Conservation (phyloP, 352 stramenopile genomes). For the Globisporangium solare region DNA sequence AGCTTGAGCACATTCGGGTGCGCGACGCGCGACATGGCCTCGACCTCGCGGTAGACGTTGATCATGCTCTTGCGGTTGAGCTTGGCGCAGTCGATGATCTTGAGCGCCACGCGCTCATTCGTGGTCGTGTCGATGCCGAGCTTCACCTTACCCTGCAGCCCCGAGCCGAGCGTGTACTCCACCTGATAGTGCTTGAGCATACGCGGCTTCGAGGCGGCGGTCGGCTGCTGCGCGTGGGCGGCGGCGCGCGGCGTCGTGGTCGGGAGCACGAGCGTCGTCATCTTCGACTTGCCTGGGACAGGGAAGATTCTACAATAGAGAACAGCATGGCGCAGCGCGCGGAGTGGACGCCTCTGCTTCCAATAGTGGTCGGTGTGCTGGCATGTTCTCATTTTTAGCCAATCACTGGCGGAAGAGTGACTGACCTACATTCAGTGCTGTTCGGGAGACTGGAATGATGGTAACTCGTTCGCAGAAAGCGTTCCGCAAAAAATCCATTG, state of each 20-base stretch:
- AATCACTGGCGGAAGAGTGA: not conserved
- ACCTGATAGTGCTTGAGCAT: conserved; percentile 78
- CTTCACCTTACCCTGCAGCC: conserved; percentile 87
- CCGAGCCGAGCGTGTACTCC: conserved; percentile 74
- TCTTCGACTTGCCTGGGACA: conserved; percentile 5
- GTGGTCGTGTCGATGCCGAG: conserved; percentile 78
- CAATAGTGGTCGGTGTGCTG: not conserved
- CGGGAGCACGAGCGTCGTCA: conserved; percentile 10
- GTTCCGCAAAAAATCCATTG: conserved; percentile 28
- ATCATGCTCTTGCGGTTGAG: conserved; percentile 78
- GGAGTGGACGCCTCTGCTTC: not conserved
- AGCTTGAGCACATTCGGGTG: conserved; percentile 83
- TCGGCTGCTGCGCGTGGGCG: conserved; percentile 1
- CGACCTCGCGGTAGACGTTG: conserved; percentile 87
- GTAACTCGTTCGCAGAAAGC: not conserved
- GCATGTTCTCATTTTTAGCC: conserved; percentile 1
- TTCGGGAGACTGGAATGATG: conserved; percentile 20
- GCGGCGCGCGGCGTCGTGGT: not conserved
- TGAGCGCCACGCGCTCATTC: conserved; percentile 83
- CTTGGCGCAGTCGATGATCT: conserved; percentile 85
- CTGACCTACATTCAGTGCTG: conserved; percentile 23
- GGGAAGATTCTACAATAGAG: conserved; percentile 11
- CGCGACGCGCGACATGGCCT: conserved; percentile 83
- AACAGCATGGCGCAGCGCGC: not conserved
- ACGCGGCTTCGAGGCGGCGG: conserved; percentile 20